Base-by-base conservation (phyloP, 805 yeast genomes). In the Candida manassasensis region DNA sequence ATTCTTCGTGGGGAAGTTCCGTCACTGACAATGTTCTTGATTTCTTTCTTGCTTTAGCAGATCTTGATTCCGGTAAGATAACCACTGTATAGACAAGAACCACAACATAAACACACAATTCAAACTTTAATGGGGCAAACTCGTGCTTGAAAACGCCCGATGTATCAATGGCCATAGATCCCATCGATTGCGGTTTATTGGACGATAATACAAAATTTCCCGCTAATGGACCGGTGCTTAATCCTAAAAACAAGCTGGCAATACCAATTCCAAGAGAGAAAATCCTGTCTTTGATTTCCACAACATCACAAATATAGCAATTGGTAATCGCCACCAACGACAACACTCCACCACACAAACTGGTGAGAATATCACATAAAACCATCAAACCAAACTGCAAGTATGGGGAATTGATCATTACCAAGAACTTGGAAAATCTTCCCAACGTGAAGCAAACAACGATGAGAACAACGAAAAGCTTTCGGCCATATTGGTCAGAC, bases 301-400 rank as follows among this genome's bases (percentile, higher is more conserved):
- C 79, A 26, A 85, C 77, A 59, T 87, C 96, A 3, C 86, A 67
- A 12, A 84, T 69, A 50, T 85, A 87, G 40, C 89, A 75, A 50
- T 80, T 80, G 9, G 77, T 61, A 19, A 82, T 59, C 7, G 81
- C 75, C 34, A 82, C 48, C 21, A 80, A 47, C 4, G 79, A 68
- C 40, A 76, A 56, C 6, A 71, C 33, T 0, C 87, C 82, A 16
- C 96, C 96, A n/a, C 80, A 73, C 3, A 71, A 35, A 17, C 77
- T 67, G 19, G 67, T 69, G 2, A 81, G 22, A 1, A 71, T 39
- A 10, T 69, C 69, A 3, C 74, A 59, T 0, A 68, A 21, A 1
- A 82, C 54, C 41, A 77, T 63, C 19, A 51, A 40, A 9, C 42
- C 39, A 21, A 68, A 57, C 18, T 57, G 53, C 38, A 71, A 66